Percentiles rank a stretch among this genome's conserved stretches.
These are phyloP conservation scores for Persicaria maculosa DNA, from an alignment of 148 eudicot species.

Conservation along the genomic window DNA sequence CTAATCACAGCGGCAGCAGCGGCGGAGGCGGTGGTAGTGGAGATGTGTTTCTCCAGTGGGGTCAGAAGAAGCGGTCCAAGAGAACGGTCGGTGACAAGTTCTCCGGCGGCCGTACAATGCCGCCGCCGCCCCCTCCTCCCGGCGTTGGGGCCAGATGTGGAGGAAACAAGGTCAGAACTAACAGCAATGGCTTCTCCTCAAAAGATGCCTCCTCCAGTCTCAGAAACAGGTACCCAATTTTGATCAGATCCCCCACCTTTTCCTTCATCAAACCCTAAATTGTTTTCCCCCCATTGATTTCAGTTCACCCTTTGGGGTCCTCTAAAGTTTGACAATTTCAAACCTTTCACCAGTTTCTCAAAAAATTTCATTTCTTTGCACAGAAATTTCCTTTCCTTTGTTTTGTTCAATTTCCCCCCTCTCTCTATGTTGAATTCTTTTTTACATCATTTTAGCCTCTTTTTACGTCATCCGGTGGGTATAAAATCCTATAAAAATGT, in stretches of 20 bases:
- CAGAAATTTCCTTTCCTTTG: neutral
- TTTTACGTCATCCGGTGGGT: neutral
- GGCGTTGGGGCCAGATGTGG: neutral
- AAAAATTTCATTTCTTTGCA: neutral
- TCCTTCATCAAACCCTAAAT: neutral
- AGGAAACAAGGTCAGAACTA: constrained; percentile 9
- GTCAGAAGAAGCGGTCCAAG: constrained; percentile 39
- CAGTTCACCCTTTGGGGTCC: neutral
- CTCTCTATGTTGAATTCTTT: neutral
- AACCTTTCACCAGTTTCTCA: neutral
- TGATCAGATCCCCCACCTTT: neutral
- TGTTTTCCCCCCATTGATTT: neutral
- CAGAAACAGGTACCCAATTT: constrained; percentile 2
- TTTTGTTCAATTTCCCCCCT: neutral
- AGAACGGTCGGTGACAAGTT: constrained; percentile 21
- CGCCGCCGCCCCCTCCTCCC: constrained; percentile 15
- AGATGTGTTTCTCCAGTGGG: constrained; percentile 35
- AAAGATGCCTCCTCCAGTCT: constrained; percentile 12
- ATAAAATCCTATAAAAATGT: too few relatives aligned
- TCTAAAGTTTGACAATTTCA: neutral
- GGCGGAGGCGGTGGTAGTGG: constrained; percentile 18
- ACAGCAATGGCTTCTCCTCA: constrained; percentile 11
- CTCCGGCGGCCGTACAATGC: constrained; percentile 12
- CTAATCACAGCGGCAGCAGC: constrained; percentile 8
- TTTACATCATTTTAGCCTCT: neutral